Evolutionary conservation across 768 basidiomycete genomes (phyloP).

Genomic region (Hemileccinum rubropunctum): DNA sequence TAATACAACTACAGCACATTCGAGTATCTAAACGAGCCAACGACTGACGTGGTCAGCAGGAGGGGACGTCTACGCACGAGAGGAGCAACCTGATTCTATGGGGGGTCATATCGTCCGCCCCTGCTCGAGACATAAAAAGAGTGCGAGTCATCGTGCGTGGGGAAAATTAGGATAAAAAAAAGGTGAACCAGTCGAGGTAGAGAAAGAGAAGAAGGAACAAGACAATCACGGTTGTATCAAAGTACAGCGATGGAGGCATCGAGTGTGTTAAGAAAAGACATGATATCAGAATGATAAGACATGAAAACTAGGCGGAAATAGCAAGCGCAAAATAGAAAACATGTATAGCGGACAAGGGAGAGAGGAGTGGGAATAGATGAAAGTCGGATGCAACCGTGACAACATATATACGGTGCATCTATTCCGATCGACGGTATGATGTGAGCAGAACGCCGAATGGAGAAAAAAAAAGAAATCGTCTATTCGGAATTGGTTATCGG

Average conservation of each 20-base stretch:
- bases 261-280: slow-evolving; percentile 2
- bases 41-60: neutral
- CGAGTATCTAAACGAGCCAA: slow-evolving; percentile 8
- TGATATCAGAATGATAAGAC: slow-evolving; percentile 12
- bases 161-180: neutral
- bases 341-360: neutral
- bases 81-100: slow-evolving; percentile 15
- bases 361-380: neutral
- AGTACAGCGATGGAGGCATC: slow-evolving; percentile 17
- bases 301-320: neutral
- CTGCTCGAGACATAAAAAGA: slow-evolving; percentile 1
- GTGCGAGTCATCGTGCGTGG: neutral
- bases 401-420: slow-evolving; percentile 16
- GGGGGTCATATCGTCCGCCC: slow-evolving; percentile 15
- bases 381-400: neutral
- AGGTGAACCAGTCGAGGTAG: neutral
- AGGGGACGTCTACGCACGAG: slow-evolving; percentile 7
- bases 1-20: slow-evolving; percentile 21
- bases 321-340: slow-evolving; percentile 1
- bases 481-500: slow-evolving; percentile 13
- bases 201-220: neutral
- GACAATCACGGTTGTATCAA: slow-evolving; percentile 11
- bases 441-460: slow-evolving; percentile 14
- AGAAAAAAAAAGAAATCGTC: slow-evolving; percentile 1
- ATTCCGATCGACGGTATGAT: slow-evolving; percentile 15